Evolutionary conservation across 495 filamentous ascomycete genomes (phyloP).

Genomic region (Tuber borchii): DNA sequence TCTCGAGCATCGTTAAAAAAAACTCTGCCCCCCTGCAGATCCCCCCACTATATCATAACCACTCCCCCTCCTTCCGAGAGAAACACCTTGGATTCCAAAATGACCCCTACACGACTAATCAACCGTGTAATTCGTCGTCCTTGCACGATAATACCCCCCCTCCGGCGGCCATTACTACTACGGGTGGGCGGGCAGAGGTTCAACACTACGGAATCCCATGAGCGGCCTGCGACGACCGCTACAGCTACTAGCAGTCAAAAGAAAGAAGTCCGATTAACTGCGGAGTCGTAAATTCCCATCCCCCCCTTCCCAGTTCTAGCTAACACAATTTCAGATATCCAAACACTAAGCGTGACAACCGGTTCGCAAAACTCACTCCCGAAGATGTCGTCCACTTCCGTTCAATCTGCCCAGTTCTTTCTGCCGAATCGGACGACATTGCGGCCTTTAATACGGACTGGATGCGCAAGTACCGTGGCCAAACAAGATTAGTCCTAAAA

Average conservation of each 20-base stretch:
- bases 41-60: neutral
- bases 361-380: constrained; percentile 61
- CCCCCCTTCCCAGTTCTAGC: neutral
- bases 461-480: constrained; percentile 98
- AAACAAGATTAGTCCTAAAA: constrained; percentile 78
- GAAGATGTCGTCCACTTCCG: constrained; percentile 79
- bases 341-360: constrained; percentile 66
- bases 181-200: neutral
- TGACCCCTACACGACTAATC: constrained; percentile 31
- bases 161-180: constrained; percentile 9
- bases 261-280: constrained; percentile 65
- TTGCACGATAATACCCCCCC: neutral
- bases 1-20: neutral
- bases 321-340: constrained; percentile 55
- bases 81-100: constrained; percentile 1
- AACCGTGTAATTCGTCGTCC: constrained; percentile 15
- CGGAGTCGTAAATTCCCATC: constrained; percentile 54
- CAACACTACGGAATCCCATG: constrained; percentile 17
- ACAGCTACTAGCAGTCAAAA: constrained; percentile 13
- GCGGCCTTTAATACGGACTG: constrained; percentile 94
- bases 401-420: constrained; percentile 60
- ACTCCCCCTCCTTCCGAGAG: neutral
- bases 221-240: constrained; percentile 11
- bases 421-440: constrained; percentile 64
- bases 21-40: neutral